Evolutionary conservation across 2,329 filamentous ascomycete species (phyloP), one percentile per base, ranked within the genome.

Genomic region (Juglanconis juglandina): DNA sequence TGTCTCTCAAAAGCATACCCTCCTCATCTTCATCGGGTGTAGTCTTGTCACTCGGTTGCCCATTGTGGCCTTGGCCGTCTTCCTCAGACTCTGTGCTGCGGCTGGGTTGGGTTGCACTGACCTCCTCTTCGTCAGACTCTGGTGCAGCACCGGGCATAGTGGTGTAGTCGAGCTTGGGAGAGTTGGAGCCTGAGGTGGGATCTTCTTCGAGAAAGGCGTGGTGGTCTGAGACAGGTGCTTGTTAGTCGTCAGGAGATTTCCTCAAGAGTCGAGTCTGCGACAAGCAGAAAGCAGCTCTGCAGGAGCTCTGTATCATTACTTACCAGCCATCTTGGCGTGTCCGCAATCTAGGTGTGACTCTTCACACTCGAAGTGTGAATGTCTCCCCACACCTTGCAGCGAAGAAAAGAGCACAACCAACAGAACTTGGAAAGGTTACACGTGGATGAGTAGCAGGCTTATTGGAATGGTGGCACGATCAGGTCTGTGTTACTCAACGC

Each of bases 1-100:
- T 71, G 69, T 88, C 86, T 63, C 86, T 79, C 30, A 79, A 77
- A 9, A 88, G 77, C 79, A 88, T 84, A 58, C 84, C 85, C 35
- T 84, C 81, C 58, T 80, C 72, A 41, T 79, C 70, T 13, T 72
- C 72, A 1, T 60, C 53, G 6, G 61, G 52, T 39, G 54, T 53
- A 46, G 30, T 66, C 61, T 57, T 64, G 35, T 32, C 61, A 35
- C 34, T 62, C 30, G 58, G 50, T 11, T 51, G 42, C 8, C 9
- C 53, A 2, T 35, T 44, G n/a, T 39, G 14, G 35, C 13, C 50
- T 13, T 49, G 56, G 4, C 52, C 68, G 33, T 65, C 65, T 44
- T 42, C 47, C 11, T 73, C 73, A 14, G 71, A 70, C 49, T 72
- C 74, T 35, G 70, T 71, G 53, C 58, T 53, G 64, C 73, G 70